Evolutionary conservation across 148 eudicot genomes (phyloP), one percentile per base, ranked within the genome.

Genomic region (Arbutus unedo): DNA sequence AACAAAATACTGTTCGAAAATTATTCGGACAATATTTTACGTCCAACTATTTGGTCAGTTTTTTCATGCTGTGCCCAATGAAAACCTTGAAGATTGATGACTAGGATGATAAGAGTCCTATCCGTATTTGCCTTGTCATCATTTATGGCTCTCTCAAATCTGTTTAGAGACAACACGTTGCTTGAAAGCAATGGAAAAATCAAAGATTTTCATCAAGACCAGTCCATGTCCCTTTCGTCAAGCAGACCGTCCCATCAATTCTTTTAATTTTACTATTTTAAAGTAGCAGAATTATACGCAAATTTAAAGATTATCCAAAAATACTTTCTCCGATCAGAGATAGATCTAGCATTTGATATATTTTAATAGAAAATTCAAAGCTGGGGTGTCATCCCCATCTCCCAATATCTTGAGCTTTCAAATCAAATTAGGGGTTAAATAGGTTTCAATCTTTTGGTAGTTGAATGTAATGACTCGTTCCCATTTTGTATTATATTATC

Each of bases 31-130:
- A n/a, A n/a, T n/a, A n/a, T n/a, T n/a, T n/a, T n/a, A n/a, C n/a
- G n/a, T n/a, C n/a, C n/a, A n/a, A n/a, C n/a, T n/a, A n/a, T n/a
- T n/a, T n/a, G n/a, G n/a, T n/a, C n/a, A n/a, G n/a, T n/a, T n/a
- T n/a, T n/a, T n/a, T n/a, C n/a, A n/a, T n/a, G n/a, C n/a, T n/a
- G n/a, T n/a, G n/a, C n/a, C n/a, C n/a, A n/a, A 31, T 51, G 44
- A 25, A 66, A 66, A 66, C 44, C 43, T 66, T 11, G 71, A 66
- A 43, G 43, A 25, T 25, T 31, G 71, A 21, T 74, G 77, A 74
- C 7, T 49, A 49, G 55, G 77, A 47, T 74, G 77, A 49, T 74
- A 74, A 74, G 31, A 74, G 31, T n/a, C 55, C 56, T 74, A 48
- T 48, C 77, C 77, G 0, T 23, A 48, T 48, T 18, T 74, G 55